phyloP scores from a whole-genome alignment of 2,329 filamentous ascomycete species.

The Neofusicoccum sp. region DNA sequence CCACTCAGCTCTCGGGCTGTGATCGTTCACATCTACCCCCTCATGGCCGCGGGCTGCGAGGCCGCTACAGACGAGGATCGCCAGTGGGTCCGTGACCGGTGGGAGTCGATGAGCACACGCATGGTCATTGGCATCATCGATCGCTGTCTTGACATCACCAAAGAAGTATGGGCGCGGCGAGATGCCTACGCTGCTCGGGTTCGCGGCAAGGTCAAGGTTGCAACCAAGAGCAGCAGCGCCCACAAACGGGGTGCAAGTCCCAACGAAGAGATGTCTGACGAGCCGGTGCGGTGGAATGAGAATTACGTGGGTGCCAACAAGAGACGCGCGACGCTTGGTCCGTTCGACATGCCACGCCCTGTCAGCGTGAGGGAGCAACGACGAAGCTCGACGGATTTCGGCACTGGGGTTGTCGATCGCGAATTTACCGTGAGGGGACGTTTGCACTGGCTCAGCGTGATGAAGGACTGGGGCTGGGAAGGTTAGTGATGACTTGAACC shows the following conservation, averaged over 20 bases:
- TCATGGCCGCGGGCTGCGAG: conserved; percentile 67
- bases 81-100: conserved; percentile 62
- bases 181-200: conserved; percentile 50
- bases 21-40: conserved; percentile 68
- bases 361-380: conserved; percentile 26
- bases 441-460: conserved; percentile 69
- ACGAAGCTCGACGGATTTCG: conserved; percentile 27
- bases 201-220: conserved; percentile 10
- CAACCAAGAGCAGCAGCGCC: conserved; percentile 13
- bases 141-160: conserved; percentile 62
- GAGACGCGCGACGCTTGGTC: conserved; percentile 24
- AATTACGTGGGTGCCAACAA: conserved; percentile 22
- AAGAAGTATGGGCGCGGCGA: conserved; percentile 65
- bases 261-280: conserved; percentile 18
- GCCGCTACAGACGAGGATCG: conserved; percentile 59
- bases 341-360: conserved; percentile 22
- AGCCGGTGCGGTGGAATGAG: conserved; percentile 27
- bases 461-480: conserved; percentile 71
- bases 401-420: conserved; percentile 48
- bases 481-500: conserved; percentile 45
- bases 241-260: conserved; percentile 2
- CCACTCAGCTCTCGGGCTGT: conserved; percentile 61
- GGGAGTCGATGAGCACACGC: conserved; percentile 59
- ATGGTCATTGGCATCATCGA: conserved; percentile 68
- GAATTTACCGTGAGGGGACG: conserved; percentile 65